Percentiles rank a stretch among this genome's conserved stretches.
Evolutionary conservation across 805 yeast genomes (phyloP).

Genomic region (Diddensiella santjacobensis): DNA sequence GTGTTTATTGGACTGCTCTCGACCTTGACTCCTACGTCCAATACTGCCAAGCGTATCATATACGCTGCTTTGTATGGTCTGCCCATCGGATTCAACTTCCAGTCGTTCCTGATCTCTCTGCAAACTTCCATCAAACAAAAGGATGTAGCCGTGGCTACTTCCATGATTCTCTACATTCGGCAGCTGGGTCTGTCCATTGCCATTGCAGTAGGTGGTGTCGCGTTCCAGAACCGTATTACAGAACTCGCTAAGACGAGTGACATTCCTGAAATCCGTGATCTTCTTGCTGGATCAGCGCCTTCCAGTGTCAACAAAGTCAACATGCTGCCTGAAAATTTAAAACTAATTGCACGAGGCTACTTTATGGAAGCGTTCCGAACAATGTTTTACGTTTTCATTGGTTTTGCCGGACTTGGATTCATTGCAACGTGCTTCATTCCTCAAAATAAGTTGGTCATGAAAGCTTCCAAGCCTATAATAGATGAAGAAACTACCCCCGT

Average conservation of each 20-base stretch:
- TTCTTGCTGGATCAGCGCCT: conserved; percentile 20
- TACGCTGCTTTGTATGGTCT: conserved; percentile 46
- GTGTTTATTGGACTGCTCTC: conserved; percentile 45
- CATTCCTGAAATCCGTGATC: conserved; percentile 4
- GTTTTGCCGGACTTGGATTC: conserved; percentile 20
- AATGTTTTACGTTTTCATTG: conserved; percentile 23
- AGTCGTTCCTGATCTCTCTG: conserved; percentile 45
- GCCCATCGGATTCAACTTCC: conserved; percentile 46
- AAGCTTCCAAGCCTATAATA: not conserved
- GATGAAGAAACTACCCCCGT: too few species aligned
- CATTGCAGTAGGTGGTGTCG: conserved; percentile 43
- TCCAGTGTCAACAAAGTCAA: conserved; percentile 20
- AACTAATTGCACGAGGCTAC: conserved; percentile 14
- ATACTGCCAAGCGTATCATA: conserved; percentile 40
- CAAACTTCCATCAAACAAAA: conserved; percentile 48
- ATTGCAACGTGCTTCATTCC: conserved; percentile 19
- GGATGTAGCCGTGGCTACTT: conserved; percentile 47
- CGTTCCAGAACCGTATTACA: conserved; percentile 42
- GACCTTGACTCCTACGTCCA: conserved; percentile 40
- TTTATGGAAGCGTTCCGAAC: conserved; percentile 21
- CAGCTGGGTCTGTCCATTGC: conserved; percentile 37
- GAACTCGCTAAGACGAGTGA: conserved; percentile 25
- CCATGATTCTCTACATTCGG: conserved; percentile 44
- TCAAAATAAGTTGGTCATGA: conserved; percentile 20
- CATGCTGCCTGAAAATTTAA: conserved; percentile 10